A percentile compares a stretch with the other conserved stretches of the same genome.
Conservation (phyloP, 148 eudicot species). For the Silene conica region DNA sequence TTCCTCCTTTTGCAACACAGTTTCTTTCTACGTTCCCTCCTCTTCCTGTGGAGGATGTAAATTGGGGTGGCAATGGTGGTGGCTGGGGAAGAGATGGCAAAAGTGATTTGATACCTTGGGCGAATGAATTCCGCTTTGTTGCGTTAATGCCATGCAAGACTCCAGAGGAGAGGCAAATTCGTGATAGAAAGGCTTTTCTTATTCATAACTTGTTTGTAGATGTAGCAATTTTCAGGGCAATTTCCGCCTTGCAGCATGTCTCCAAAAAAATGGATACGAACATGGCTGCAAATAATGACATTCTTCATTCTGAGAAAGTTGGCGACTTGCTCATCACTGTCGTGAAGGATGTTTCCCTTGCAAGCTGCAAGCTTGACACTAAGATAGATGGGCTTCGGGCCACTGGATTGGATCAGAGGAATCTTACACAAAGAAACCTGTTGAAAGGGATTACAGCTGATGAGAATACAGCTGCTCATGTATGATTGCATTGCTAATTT, state of each 20-base stretch:
- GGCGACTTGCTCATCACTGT: constrained; percentile 76
- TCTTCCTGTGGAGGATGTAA: constrained; percentile 84
- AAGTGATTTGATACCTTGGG: constrained; percentile 81
- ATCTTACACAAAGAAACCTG: constrained; percentile 67
- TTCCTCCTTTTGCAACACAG: constrained; percentile 81
- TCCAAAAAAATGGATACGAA: constrained; percentile 38
- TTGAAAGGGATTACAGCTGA: constrained; percentile 97
- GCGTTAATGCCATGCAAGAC: constrained; percentile 98
- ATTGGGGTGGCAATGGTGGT: constrained; percentile 98
- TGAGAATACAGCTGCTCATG: constrained; percentile 99
- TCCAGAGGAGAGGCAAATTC: constrained; percentile 86
- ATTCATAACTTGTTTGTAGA: constrained; percentile 92
- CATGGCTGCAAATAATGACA: constrained; percentile 32
- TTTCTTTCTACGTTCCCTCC: constrained; percentile 64
- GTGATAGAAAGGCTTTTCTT: constrained; percentile 95
- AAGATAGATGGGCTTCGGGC: constrained; percentile 89
- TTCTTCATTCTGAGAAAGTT: constrained; percentile 51
- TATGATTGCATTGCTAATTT: constrained; percentile 31
- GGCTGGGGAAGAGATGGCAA: constrained; percentile 90
- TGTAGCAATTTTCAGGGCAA: constrained; percentile 86
- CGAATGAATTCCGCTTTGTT: constrained; percentile 67
- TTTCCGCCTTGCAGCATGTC: constrained; percentile 57
- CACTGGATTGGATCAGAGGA: constrained; percentile 59
- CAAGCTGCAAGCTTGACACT: constrained; percentile 87
- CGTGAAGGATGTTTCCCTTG: constrained; percentile 66